These are phyloP conservation scores for Avena sativa DNA, from an alignment of 176 grass and related monocot species.

Conservation along the genomic window DNA sequence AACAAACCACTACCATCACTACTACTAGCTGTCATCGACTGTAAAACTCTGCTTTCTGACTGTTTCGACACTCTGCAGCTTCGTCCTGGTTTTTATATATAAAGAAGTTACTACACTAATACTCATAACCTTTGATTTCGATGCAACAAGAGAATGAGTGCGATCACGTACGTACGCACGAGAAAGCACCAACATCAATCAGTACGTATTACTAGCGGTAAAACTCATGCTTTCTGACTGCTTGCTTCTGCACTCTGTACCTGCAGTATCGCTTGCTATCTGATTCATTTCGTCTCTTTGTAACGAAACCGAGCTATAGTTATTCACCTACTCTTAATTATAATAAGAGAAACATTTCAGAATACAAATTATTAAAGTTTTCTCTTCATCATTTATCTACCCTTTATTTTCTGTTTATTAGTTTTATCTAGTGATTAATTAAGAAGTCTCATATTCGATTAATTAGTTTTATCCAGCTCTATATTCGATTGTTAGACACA, in stretches of 20 bases:
- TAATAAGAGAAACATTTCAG: too few species aligned
- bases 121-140: not conserved
- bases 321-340: too few species aligned
- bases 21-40: slow-evolving; percentile 11
- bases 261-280: not conserved
- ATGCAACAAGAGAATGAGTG: not conserved
- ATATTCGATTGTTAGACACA: too few species aligned
- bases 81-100: not conserved
- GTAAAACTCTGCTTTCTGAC: not conserved
- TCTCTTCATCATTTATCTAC: too few species aligned
- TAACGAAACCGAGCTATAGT: not conserved
- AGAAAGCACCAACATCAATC: not conserved
- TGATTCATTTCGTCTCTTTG: not conserved
- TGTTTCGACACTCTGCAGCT: slow-evolving; percentile 16
- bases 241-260: not conserved
- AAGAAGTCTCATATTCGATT: too few species aligned
- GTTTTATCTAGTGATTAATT: too few species aligned
- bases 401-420: too few species aligned
- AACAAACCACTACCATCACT: not conserved
- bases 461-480: too few species aligned
- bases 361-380: too few species aligned
- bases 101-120: not conserved
- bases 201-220: not conserved
- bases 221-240: not conserved
- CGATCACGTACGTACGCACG: not conserved